These are phyloP conservation scores for Amanita polypyramis DNA, from an alignment of 768 basidiomycete species.

Conservation along the genomic window DNA sequence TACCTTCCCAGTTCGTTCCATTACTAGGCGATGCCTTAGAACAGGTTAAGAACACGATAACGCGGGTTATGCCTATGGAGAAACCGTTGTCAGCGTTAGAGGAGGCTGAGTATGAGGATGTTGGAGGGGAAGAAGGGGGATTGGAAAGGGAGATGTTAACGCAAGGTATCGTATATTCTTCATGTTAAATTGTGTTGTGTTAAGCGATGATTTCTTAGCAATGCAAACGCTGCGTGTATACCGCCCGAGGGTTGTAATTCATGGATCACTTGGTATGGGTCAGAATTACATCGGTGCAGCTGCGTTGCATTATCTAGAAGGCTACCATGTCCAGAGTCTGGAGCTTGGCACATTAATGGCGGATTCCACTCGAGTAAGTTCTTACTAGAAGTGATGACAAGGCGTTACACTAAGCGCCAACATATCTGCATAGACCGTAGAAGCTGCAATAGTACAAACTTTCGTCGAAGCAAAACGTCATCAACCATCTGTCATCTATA, in stretches of 20 bases:
- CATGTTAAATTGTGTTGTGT: not conserved
- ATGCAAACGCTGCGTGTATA: slow-evolving; percentile 89
- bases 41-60: slow-evolving; percentile 61
- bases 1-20: slow-evolving; percentile 79
- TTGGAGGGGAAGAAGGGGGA: slow-evolving; percentile 62
- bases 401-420: slow-evolving; percentile 3
- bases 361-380: slow-evolving; percentile 78
- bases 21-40: slow-evolving; percentile 62
- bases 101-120: slow-evolving; percentile 90
- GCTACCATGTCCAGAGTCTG: slow-evolving; percentile 89
- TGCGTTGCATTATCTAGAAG: slow-evolving; percentile 87
- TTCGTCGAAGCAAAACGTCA: slow-evolving; percentile 97
- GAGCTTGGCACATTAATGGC: slow-evolving; percentile 84
- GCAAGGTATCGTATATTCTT: slow-evolving; percentile 48
- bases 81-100: slow-evolving; percentile 82
- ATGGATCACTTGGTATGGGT: slow-evolving; percentile 82
- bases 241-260: slow-evolving; percentile 76
- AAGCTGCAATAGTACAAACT: slow-evolving; percentile 89
- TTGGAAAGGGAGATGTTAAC: slow-evolving; percentile 82
- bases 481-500: slow-evolving; percentile 92
- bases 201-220: slow-evolving; percentile 30
- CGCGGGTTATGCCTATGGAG: slow-evolving; percentile 64
- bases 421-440: slow-evolving; percentile 49
- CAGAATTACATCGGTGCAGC: slow-evolving; percentile 87
- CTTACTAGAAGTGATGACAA: not conserved